Evolutionary conservation across 78 protist species (phyloP), one percentile per base, ranked within the genome.

Genomic region (Emiliania huxleyi): DNA sequence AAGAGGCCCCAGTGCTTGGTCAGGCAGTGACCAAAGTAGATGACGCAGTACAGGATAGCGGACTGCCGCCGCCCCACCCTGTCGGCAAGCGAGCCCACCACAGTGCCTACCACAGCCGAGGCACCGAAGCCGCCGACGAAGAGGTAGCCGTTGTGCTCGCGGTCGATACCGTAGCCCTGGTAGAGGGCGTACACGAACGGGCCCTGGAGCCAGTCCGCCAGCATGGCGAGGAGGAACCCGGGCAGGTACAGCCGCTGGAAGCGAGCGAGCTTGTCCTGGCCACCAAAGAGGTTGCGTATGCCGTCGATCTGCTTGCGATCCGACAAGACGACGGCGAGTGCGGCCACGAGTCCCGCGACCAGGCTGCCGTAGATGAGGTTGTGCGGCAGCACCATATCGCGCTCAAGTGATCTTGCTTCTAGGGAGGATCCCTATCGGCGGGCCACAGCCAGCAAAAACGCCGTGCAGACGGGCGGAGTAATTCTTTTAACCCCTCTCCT

Each of bases 81-180:
- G 93, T 98, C 99, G 46, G 98, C 96, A 8, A 98, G 71, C 46
- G 97, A 90, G 42, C 99, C 99, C 19, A 94, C 96, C n/a, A 96
- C 3, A 33, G 98, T 96, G 42, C 99, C 99, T 46, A 97, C 88
- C 23, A 97, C n/a, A 69, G 95, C 18, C 29, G 95, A 81, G 52
- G 98, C 93, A 5, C 83, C 91, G 43, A 98, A 98, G 3, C 99
- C 99, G 22, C 87, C 94, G 1, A 97, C 48, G 90, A 97, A 98
- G 26, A 98, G 93, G 23, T 52, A 56, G 22, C 95, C 97, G 71
- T 96, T 98, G 45, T 95, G 96, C 42, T 45, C 55, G 45, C 19
- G 37, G 2, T 6, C 1, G 52, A 92, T 95, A 52, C 98, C 98
- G 93, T 97, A 97, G 12, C 79, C 37, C 62, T 94, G 92, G 91